Conservation (phyloP, 768 basidiomycete species). For the Galerina marginata region DNA sequence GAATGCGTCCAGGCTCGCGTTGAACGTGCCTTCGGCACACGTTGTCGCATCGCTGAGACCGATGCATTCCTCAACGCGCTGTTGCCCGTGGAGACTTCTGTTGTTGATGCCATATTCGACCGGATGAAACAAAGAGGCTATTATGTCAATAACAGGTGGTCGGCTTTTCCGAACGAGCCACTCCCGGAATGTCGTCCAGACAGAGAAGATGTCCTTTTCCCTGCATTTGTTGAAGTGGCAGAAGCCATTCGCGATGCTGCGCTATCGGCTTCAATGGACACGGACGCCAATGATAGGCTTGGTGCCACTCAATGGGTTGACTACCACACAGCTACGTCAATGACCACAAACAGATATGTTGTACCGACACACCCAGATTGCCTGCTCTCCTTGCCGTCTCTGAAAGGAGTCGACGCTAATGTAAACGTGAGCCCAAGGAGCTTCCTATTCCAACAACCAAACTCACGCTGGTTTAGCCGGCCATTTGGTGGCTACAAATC, state of each 20-base stretch:
- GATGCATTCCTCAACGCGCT: not conserved
- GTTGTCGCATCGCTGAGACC: not conserved
- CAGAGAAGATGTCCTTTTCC: not conserved
- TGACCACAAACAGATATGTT: not conserved
- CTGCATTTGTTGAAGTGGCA: not conserved
- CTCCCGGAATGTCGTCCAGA: not conserved
- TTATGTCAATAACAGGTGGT: not conserved
- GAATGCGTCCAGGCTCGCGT: too few relatives aligned
- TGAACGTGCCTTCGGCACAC: too few relatives aligned
- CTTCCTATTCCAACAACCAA: not conserved
- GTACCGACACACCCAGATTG: not conserved
- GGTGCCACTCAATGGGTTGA: not conserved
- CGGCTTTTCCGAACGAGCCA: not conserved
- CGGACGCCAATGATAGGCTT: not conserved
- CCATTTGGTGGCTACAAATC: not conserved
- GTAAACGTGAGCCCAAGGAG: not conserved
- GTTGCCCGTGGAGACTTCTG: not conserved
- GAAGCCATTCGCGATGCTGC: not conserved
- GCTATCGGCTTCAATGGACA: too few relatives aligned
- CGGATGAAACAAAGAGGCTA: not conserved
- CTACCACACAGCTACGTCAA: not conserved
- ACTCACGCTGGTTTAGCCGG: not conserved
- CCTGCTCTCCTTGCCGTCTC: not conserved
- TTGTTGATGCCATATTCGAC: not conserved
- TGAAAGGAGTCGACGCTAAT: not conserved